Base-by-base conservation (phyloP, 768 basidiomycete species). In the Trametes meyenii region DNA sequence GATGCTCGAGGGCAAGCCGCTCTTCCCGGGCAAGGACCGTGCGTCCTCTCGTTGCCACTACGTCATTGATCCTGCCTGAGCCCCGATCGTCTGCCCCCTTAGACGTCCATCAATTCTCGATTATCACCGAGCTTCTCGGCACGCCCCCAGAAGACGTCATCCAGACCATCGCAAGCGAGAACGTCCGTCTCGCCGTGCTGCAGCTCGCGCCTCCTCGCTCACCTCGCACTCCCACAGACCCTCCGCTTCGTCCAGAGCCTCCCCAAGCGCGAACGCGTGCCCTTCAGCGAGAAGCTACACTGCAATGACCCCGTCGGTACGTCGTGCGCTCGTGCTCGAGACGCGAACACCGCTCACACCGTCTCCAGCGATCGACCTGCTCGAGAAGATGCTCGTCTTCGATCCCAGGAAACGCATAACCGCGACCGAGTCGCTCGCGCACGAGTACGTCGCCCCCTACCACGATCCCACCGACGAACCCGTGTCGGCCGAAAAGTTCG, bases 81-180 rank as follows among this genome's bases (percentile, higher is more conserved):
- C 61, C 43, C n/a, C 35, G 21, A 29, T 57, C 26, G 16, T 35
- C 35, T 40, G 4, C 38, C 42, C 42, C 40, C 46, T 29, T 72
- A 98, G 96, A 99, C 76, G 97, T 98, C 69, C 95, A 99, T 79
- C 97, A 99, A 75, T 98, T 99, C 79, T 97, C 95, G 49, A 98
- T 99, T 77, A 99, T 99, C 78, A 98, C 96, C 44, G 96, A 99
- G 74, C 80, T 98, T 16, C 79, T 99, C 55, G 97, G 97, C 40
- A 98, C 97, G n/a, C 97, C 97, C 36, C 94, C 96, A 7, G 95
- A 98, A 83, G 97, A 98, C 82, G 97, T 98, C 79, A 98, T 99
- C 69, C 89, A 97, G 77, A 98, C 97, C 46, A 98, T 99, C 70
- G 92, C 91, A 50, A 95, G 92, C 71, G 96, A 98, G 79, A 98